Evolutionary conservation across 2,329 filamentous ascomycete species (phyloP), one percentile per base, ranked within the genome.

Genomic region (Hysterium pulicare): DNA sequence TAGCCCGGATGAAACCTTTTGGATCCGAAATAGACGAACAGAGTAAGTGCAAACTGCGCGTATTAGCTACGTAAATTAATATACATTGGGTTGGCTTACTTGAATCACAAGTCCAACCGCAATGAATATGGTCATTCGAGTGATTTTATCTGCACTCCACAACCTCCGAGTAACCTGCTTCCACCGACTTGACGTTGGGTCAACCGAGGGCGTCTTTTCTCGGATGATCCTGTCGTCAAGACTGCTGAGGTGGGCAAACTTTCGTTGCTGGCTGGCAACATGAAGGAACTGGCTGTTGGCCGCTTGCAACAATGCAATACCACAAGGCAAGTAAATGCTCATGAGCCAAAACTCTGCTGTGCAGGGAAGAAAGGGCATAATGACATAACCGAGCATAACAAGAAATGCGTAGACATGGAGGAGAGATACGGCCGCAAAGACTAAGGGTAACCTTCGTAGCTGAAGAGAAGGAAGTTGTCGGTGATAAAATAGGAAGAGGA

Each of bases 221-320:
- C 61, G 41, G 9, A 55, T 47, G 7, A 64, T 49, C 0, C 52
- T 46, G 11, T 60, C 55, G 16, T 47, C 56, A 39, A 63, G 23
- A 5, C 52, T 47, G 41, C 49, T 58, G 46, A 58, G 50, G 7
- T 46, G 52, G 9, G 58, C 53, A 26, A 54, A 62, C 21, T 59
- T 58, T 47, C 61, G 61, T 43, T 64, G 61, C 30, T 58, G 57
- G 28, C 55, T 59, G 2, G 59, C 58, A 26, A 63, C 45, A 23
- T 64, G 52, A 24, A 63, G 38, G 30, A 64, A 64, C 38, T 64
- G 61, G n/a, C 55, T 61, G 40, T 64, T 64, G n/a, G 61, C 52
- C 2, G 59, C 55, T 36, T 63, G 59, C 32, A 64, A 63, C 38
- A 64, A 44, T 7, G 59, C 59, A 24, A 60, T 57, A 10, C 60